Conservation (phyloP, 2,329 filamentous ascomycete species). For the Blastomyces parvus region DNA sequence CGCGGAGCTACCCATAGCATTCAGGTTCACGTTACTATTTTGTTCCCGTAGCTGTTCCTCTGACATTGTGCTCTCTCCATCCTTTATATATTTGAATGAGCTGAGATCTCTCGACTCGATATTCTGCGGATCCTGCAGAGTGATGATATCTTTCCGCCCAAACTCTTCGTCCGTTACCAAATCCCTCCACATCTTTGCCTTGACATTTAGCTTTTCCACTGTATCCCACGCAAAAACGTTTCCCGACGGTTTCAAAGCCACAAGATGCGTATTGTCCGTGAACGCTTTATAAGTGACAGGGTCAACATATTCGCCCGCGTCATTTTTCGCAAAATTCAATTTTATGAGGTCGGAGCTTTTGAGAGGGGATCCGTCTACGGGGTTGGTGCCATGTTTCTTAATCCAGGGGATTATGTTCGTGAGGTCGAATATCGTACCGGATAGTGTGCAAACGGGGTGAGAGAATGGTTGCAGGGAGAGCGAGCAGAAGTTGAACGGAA, state of each 20-base stretch:
- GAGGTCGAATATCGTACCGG: constrained; percentile 88
- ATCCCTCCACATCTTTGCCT: constrained; percentile 91
- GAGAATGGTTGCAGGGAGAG: constrained; percentile 90
- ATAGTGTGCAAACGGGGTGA: constrained; percentile 80
- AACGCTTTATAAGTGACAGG: constrained; percentile 96
- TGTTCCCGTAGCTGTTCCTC: constrained; percentile 61
- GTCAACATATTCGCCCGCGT: constrained; percentile 83
- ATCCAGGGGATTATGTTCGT: constrained; percentile 93
- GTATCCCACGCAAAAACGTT: constrained; percentile 98
- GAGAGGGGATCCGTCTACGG: constrained; percentile 70
- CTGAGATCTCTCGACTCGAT: constrained; percentile 71
- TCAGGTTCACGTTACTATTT: constrained; percentile 61
- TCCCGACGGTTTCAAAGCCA: constrained; percentile 74
- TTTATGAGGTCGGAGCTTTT: constrained; percentile 77
- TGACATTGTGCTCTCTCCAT: constrained; percentile 62
- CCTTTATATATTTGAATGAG: constrained; percentile 79
- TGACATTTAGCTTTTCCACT: constrained; percentile 88
- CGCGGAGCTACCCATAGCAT: constrained; percentile 64
- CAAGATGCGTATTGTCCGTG: constrained; percentile 95
- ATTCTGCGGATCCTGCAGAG: constrained; percentile 90
- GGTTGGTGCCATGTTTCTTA: constrained; percentile 86
- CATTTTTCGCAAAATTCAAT: constrained; percentile 85
- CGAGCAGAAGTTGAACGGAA: constrained; percentile 98
- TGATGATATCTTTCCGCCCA: constrained; percentile 83
- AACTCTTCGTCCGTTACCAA: constrained; percentile 82